Base-by-base conservation (phyloP, 1,284 basidiomycete genomes). In the Veloboletus limbatus region DNA sequence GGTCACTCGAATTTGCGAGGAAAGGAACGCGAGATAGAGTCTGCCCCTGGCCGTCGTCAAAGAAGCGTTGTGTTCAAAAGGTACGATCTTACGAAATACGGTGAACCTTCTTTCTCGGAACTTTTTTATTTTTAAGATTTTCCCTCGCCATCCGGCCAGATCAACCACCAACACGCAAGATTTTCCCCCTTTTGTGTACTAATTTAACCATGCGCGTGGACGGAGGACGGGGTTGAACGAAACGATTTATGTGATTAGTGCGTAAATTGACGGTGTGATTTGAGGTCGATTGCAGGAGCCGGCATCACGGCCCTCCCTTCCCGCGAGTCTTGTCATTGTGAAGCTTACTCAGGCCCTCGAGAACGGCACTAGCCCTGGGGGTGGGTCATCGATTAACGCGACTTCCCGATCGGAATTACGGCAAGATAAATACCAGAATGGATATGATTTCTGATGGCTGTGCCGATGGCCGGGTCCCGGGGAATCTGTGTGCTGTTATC, bases 351-450 rank as follows among this genome's bases (percentile, higher is more conserved):
- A 28, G 21, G 22, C 24, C 36, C 11, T 47, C 45, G 36, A 40
- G 22, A 17, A 40, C 36, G 17, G 33, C 26, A 9, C 14, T 30
- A 44, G 33, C n/a, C n/a, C n/a, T n/a, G n/a, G 32, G 16, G 45
- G 30, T 22, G 32, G 18, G 24, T 37, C 20, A 51, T 28, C 32
- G 42, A 36, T 43, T 35, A 22, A 52, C 16, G 32, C 42, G 22
- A 11, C 10, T 51, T 51, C 37, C 31, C 51, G 43, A 35, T 41
- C 39, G 26, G 25, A 33, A 8, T 43, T 35, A 43, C 41, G 42
- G 32, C 32, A 43, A 16, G 42, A 21, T 41, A 41, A 25, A 41
- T 45, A 32, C 31, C 9, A 16, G 18, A 20, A 39, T 32, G 26
- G 38, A 40, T 16, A 7, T 9, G 22, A 42, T 22, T 32, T 32